Conservation (phyloP, 2,329 filamentous ascomycete species). For the Parascedosporium putredinis region DNA sequence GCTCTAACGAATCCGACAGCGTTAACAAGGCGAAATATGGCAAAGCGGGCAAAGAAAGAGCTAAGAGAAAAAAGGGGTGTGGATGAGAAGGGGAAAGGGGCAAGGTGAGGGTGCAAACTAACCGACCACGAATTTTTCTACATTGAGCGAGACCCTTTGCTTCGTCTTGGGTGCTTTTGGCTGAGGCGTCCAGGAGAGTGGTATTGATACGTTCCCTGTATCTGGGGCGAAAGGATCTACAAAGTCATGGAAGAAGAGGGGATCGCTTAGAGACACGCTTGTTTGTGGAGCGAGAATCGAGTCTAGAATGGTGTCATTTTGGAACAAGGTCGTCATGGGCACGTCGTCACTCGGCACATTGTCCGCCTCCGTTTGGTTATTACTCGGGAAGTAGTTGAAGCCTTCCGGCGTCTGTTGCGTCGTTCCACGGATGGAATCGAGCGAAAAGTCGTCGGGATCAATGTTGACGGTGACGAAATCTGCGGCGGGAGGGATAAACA, state of each 20-base stretch:
- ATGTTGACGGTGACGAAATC: conserved; percentile 53
- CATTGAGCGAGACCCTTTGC: background rate
- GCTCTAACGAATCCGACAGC: conserved; percentile 17
- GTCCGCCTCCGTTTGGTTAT: too few relatives aligned
- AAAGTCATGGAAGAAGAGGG: background rate
- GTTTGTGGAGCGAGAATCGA: too few relatives aligned
- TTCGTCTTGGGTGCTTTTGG: background rate
- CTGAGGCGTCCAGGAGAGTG: background rate
- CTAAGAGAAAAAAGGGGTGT: background rate
- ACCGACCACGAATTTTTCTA: background rate
- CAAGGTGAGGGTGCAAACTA: background rate
- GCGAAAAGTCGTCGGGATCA: conserved; percentile 29
- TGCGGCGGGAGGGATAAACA: conserved; percentile 48
- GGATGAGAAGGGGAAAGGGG: background rate
- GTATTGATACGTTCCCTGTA: background rate
- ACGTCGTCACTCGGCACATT: too few relatives aligned
- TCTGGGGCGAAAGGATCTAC: background rate
- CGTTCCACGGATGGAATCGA: conserved; percentile 7
- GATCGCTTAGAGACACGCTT: conserved; percentile 2
- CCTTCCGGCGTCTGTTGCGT: background rate
- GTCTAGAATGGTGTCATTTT: too few relatives aligned
- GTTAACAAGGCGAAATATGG: background rate
- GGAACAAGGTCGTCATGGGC: too few relatives aligned
- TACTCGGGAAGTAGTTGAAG: background rate
- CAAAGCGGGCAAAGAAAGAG: too few relatives aligned